Percentiles rank a stretch among this genome's conserved stretches.
Conservation (phyloP, 805 yeast genomes). For the Peterozyma toletana region DNA sequence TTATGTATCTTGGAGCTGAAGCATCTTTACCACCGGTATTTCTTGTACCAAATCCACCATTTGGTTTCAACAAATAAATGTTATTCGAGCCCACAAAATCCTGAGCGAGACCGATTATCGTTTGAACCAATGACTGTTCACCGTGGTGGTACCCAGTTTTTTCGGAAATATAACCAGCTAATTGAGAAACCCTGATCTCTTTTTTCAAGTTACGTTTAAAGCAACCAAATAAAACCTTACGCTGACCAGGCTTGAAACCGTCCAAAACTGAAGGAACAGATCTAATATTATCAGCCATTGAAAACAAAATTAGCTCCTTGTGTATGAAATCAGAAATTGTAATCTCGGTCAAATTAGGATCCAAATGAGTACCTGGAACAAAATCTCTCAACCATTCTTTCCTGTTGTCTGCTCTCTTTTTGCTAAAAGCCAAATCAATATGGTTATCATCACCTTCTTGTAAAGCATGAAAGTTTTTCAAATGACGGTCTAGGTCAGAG, state of each 20-base stretch:
- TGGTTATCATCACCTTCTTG: slow-evolving; percentile 69
- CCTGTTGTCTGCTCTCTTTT: slow-evolving; percentile 93
- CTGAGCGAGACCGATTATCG: slow-evolving; percentile 92
- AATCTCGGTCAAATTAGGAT: slow-evolving; percentile 65
- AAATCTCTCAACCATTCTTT: slow-evolving; percentile 93
- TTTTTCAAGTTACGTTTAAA: slow-evolving; percentile 69
- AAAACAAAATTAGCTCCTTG: slow-evolving; percentile 88
- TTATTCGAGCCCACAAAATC: slow-evolving; percentile 92
- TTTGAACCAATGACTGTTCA: slow-evolving; percentile 78
- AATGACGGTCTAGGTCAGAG: slow-evolving; percentile 74
- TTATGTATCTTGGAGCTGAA: slow-evolving; percentile 96
- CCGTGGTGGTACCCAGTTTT: slow-evolving; percentile 95
- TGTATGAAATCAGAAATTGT: slow-evolving; percentile 93
- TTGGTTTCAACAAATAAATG: slow-evolving; percentile 75
- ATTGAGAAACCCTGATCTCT: slow-evolving; percentile 85
- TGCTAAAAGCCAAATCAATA: slow-evolving; percentile 90
- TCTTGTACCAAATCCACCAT: slow-evolving; percentile 95
- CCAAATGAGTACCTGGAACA: slow-evolving; percentile 87
- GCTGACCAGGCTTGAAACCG: slow-evolving; percentile 95
- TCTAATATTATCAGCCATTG: slow-evolving; percentile 94
- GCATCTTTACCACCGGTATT: slow-evolving; percentile 97
- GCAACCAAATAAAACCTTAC: slow-evolving; percentile 86
- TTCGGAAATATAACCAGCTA: slow-evolving; percentile 85
- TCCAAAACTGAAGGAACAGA: slow-evolving; percentile 92
- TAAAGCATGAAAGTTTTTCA: slow-evolving; percentile 77